These are phyloP conservation scores for Penicillium olsonii DNA, from an alignment of 2,329 filamentous ascomycete species.

Conservation along the genomic window DNA sequence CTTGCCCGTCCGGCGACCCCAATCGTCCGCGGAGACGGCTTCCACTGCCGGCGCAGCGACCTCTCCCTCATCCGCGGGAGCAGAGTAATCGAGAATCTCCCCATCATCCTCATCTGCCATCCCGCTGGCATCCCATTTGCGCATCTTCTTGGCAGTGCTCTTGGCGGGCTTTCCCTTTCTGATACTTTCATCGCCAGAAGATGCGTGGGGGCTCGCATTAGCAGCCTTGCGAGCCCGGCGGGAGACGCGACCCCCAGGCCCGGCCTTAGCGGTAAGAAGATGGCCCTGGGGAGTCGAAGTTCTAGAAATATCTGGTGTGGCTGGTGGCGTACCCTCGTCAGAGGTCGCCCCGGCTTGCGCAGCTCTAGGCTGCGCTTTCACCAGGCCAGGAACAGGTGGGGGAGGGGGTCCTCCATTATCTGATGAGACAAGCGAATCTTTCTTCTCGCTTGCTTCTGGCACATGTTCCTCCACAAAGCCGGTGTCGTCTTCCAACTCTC, in stretches of 20 bases:
- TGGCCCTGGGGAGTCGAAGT: constrained; percentile 74
- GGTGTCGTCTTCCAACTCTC: constrained; percentile 62
- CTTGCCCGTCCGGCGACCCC: constrained; percentile 81
- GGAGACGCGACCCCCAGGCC: constrained; percentile 75
- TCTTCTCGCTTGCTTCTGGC: constrained; percentile 45
- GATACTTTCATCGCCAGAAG: constrained; percentile 79
- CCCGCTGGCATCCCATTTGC: constrained; percentile 91
- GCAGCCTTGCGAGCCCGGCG: constrained; percentile 74
- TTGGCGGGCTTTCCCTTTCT: constrained; percentile 58
- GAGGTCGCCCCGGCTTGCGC: constrained; percentile 51
- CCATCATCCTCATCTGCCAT: constrained; percentile 80
- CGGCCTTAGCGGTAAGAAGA: constrained; percentile 70
- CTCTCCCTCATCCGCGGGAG: constrained; percentile 58
- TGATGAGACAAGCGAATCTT: constrained; percentile 50
- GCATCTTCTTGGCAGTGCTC: constrained; percentile 71
- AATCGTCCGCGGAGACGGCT: constrained; percentile 73
- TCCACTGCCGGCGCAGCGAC: constrained; percentile 63
- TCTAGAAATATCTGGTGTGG: constrained; percentile 74
- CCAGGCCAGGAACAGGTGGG: constrained; percentile 54
- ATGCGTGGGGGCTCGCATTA: constrained; percentile 52
- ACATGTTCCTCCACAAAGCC: constrained; percentile 48
- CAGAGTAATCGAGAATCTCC: constrained; percentile 87
- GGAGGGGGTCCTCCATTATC: constrained; percentile 53
- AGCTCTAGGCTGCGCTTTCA: constrained; percentile 53
- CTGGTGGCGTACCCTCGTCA: constrained; percentile 68